Conservation (phyloP, 805 yeast species). For the Starmerella sirachaensis region DNA sequence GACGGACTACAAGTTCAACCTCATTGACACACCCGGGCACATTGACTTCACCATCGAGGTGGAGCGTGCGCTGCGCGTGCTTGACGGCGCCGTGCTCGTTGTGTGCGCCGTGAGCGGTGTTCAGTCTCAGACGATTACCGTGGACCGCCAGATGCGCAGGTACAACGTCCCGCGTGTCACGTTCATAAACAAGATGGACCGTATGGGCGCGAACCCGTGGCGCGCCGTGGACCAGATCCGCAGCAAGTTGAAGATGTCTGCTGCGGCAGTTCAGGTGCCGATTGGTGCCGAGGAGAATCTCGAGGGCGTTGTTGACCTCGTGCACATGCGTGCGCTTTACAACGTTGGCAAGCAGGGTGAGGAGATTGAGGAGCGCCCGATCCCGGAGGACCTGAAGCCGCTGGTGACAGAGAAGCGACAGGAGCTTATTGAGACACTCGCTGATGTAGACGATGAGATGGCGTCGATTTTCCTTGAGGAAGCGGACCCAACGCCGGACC, state of each 20-base stretch:
- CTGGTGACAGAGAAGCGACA: slow-evolving; percentile 85
- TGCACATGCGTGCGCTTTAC: slow-evolving; percentile 74
- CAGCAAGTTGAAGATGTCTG: slow-evolving; percentile 74
- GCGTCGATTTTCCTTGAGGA: slow-evolving; percentile 90
- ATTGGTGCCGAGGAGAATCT: slow-evolving; percentile 84
- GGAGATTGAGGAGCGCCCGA: slow-evolving; percentile 44
- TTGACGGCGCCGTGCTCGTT: slow-evolving; percentile 96
- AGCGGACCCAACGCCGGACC: slow-evolving; percentile 69
- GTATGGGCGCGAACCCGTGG: slow-evolving; percentile 99
- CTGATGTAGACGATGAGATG: slow-evolving; percentile 96
- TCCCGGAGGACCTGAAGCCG: slow-evolving; percentile 71
- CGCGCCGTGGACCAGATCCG: slow-evolving; percentile 85
- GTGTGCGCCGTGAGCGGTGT: slow-evolving; percentile 99
- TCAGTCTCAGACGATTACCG: slow-evolving; percentile 96
- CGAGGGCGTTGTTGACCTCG: slow-evolving; percentile 82
- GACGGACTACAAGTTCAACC: slow-evolving; percentile 66
- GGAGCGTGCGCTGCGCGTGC: slow-evolving; percentile 93
- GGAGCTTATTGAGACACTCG: slow-evolving; percentile 77
- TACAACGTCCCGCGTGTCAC: slow-evolving; percentile 95
- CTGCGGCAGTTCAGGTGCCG: slow-evolving; percentile 97
- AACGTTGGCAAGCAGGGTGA: slow-evolving; percentile 81
- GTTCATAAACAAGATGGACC: slow-evolving; percentile 95
- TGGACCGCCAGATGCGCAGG: slow-evolving; percentile 97
- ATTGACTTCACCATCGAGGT: slow-evolving; percentile 98
- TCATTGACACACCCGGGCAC: slow-evolving; percentile 98